These are phyloP conservation scores for Penicillium sp. DNA, from an alignment of 2,329 filamentous ascomycete genomes.

Conservation along the genomic window DNA sequence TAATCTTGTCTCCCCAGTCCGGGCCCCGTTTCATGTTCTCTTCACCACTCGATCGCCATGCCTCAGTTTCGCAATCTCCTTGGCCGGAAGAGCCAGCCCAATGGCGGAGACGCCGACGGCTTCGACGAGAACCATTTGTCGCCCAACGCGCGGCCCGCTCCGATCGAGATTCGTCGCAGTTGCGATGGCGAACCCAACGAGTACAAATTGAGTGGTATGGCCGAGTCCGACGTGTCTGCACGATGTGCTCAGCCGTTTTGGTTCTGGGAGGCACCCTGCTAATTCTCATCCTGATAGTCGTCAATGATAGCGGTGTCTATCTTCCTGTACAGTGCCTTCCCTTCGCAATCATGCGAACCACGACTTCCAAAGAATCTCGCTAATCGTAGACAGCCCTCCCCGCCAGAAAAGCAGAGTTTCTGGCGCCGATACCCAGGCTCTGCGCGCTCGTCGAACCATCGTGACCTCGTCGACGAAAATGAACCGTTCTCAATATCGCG, in stretches of 20 bases:
- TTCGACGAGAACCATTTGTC: slow-evolving; percentile 56
- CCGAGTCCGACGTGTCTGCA: not conserved
- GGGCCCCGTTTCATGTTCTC: not conserved
- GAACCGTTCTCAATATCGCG: slow-evolving; percentile 94
- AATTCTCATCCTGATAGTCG: slow-evolving; percentile 59
- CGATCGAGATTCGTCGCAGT: slow-evolving; percentile 60
- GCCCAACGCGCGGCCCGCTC: slow-evolving; percentile 44
- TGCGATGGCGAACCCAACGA: slow-evolving; percentile 67
- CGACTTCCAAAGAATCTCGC: not conserved
- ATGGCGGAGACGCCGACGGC: slow-evolving; percentile 35
- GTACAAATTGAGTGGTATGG: slow-evolving; percentile 76
- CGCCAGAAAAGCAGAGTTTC: slow-evolving; percentile 76
- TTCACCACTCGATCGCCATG: slow-evolving; percentile 47
- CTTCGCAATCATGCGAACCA: slow-evolving; percentile 1
- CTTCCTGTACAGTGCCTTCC: slow-evolving; percentile 66
- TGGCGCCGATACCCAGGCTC: slow-evolving; percentile 60
- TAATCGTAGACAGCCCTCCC: slow-evolving; percentile 66
- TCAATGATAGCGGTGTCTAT: slow-evolving; percentile 93
- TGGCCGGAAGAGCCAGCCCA: slow-evolving; percentile 55
- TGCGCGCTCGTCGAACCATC: slow-evolving; percentile 56
- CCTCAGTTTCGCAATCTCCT: slow-evolving; percentile 71
- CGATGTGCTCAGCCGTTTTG: not conserved
- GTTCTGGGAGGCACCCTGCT: slow-evolving; percentile 12
- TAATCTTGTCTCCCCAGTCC: not conserved
- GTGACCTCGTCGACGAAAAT: slow-evolving; percentile 71